Base-by-base conservation (phyloP, 495 filamentous ascomycete species). In the Hypoxylon perforatum region DNA sequence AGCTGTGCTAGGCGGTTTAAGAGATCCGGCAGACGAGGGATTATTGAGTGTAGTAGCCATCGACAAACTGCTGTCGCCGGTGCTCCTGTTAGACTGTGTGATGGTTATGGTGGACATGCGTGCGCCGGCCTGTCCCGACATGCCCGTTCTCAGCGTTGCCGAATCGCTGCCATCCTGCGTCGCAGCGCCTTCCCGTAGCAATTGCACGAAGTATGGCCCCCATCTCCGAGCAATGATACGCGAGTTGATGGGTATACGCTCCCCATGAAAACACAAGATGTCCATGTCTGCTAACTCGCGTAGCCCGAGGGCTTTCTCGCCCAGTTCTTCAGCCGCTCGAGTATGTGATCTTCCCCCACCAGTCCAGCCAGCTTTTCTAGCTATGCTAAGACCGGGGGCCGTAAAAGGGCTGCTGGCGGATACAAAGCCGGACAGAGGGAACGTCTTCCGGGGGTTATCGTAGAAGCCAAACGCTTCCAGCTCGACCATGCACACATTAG, bases 271-370 rank as follows among this genome's bases (percentile, higher is more conserved):
- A 30, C 93, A 92, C 21, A 98, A 80, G 38, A 99, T 88, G 71
- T 98, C 95, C 95, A 99, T 98, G 63, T 99, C 95, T n/a, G 93
- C 86, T 65, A 99, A 80, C 72, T 97, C 95, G 18, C 88, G 86
- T 69, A 96, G 77, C 10, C 82, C 84, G 42, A 97, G 82, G 0
- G 92, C 90, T 68, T 91, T 84, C 62, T 88, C 86, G n/a, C 95
- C 95, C 1, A 99, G 81, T 25, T 96, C 92, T 53, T 93, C 88
- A 0, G 95, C 92, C 9, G 90, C 88, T 5, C 81, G 79, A 14
- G 89, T 90, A 67, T 84, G 81, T 5, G 71, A 76, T 33, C 92
- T 84, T 6, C 92, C 92, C 48, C 90, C 89, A 12, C 88, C 88
- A 5, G 86, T 88, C 74, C 86, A 82, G 42, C 87, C 86, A 10